These are phyloP conservation scores for Starmerella cellae DNA, from an alignment of 805 yeast genomes.

Conservation along the genomic window DNA sequence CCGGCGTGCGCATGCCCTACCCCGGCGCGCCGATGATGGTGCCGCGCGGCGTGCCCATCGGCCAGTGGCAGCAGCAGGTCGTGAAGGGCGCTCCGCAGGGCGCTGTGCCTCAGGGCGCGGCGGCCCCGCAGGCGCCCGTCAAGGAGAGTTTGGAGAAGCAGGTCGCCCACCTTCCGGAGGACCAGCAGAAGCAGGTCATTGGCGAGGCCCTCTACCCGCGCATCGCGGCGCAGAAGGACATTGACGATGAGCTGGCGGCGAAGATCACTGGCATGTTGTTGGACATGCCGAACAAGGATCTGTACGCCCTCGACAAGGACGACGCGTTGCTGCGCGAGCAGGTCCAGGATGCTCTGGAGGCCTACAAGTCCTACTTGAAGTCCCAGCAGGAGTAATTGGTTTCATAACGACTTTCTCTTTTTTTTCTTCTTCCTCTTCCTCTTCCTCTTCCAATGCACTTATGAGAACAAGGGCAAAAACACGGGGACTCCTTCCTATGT, in stretches of 20 bases:
- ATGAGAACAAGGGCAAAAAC: too few species aligned
- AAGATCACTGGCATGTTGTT: conserved; percentile 98
- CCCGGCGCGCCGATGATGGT: conserved; percentile 28
- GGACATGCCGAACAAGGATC: conserved; percentile 86
- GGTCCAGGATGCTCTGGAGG: conserved; percentile 86
- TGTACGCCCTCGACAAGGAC: conserved; percentile 76
- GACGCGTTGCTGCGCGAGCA: conserved; percentile 80
- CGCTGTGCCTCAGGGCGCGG: conserved; percentile 19
- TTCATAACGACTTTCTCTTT: not conserved
- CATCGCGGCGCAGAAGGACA: conserved; percentile 74
- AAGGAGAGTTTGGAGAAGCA: conserved; percentile 44
- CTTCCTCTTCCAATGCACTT: too few species aligned
- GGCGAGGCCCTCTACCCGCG: conserved; percentile 96
- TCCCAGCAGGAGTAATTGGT: not conserved
- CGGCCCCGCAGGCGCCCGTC: conserved; percentile 24
- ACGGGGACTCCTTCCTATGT: too few species aligned
- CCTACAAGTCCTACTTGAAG: conserved; percentile 82
- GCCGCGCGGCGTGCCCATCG: conserved; percentile 28
- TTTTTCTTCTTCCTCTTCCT: not conserved
- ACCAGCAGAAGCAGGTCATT: conserved; percentile 90
- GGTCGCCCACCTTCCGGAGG: conserved; percentile 51
- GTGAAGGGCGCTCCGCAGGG: conserved; percentile 27
- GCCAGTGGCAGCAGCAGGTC: conserved; percentile 26
- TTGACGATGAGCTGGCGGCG: conserved; percentile 92
- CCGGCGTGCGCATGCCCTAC: conserved; percentile 50